Base-by-base conservation (phyloP, 139 green algal species). In the Desmodesmus armatus region DNA sequence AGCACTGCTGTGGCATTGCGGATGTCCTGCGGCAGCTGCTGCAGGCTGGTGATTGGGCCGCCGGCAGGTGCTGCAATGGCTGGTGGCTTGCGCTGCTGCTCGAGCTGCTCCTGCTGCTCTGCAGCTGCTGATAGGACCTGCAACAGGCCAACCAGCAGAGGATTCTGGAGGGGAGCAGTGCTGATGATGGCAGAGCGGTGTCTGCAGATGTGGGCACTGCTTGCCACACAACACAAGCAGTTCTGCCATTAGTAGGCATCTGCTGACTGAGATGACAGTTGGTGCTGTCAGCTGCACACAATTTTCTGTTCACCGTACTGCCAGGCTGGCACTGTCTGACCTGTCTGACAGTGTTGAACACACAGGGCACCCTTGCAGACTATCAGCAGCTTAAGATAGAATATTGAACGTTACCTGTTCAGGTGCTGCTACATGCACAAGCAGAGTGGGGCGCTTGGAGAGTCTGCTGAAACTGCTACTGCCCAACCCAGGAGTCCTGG, bases 1-100 rank as follows among this genome's bases (percentile, higher is more conserved):
- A 96, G 70, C 40, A 94, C 80, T 0, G 88, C 92, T 25, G 91
- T 89, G 7, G 78, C 87, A 84, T 94, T 90, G 17, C 80, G 53
- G 44, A 96, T 70, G 2, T 69, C 80, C 15, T 53, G 37, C 0
- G 89, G 89, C 39, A 95, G 84, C 51, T 86, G 60, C 44, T 83
- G 60, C 62, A 29, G 66, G 17, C 13, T 33, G 11, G 62, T 77
- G 11, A 63, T 31, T 35, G 62, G 31, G 27, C 27, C 27, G 44
- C 33, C 66, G n/a, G 58, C 58, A 35, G 58, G 21, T 72, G 63
- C 63, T 77, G 69, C 40, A 6, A 39, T 35, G 5, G 39, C 69
- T 53, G 40, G 69, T 39, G 19, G 33, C 69, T 23, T 53, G 69
- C 29, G n/a, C n/a, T n/a, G n/a, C n/a, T 62, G 51, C 51, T 62